Evolutionary conservation across 176 grass and related monocot species (phyloP).

Genomic region (Phoenix dactylifera): DNA sequence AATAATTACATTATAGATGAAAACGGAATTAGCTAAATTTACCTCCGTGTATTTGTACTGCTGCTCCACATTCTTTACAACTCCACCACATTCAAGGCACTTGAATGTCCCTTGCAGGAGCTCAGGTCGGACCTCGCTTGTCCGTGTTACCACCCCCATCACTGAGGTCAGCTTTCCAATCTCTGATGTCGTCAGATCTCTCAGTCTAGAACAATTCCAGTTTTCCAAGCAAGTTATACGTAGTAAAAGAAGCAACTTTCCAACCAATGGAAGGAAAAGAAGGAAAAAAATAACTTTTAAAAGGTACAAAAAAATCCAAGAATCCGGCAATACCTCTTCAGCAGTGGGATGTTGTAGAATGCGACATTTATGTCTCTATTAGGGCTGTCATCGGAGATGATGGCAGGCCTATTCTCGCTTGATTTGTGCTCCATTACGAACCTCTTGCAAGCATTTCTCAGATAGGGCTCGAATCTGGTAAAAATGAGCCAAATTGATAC

Average conservation of each 20-base stretch:
- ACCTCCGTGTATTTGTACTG: conserved; percentile 99
- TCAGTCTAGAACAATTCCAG: conserved; percentile 44
- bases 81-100: conserved; percentile 76
- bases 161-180: conserved; percentile 92
- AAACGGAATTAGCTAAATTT: too few relatives aligned
- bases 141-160: conserved; percentile 93
- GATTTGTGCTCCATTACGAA: conserved; percentile 70
- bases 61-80: conserved; percentile 94
- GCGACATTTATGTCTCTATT: conserved; percentile 90
- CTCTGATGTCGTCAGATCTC: conserved; percentile 78
- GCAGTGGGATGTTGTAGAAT: conserved; percentile 79
- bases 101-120: conserved; percentile 90
- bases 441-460: conserved; percentile 91
- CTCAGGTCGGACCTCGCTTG: conserved; percentile 90
- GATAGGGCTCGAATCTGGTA: conserved; percentile 68
- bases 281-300: too few relatives aligned
- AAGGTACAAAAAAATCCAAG: not conserved
- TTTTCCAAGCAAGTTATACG: not conserved
- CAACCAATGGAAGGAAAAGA: not conserved
- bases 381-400: conserved; percentile 85
- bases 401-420: conserved; percentile 50
- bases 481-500: not conserved
- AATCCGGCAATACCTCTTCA: conserved; percentile 42
- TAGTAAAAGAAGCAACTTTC: not conserved
- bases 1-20: too few relatives aligned